Percentiles rank a stretch among this genome's conserved stretches.
Evolutionary conservation across 306 rosid genomes (phyloP).

Genomic region (Citrullus amarus): DNA sequence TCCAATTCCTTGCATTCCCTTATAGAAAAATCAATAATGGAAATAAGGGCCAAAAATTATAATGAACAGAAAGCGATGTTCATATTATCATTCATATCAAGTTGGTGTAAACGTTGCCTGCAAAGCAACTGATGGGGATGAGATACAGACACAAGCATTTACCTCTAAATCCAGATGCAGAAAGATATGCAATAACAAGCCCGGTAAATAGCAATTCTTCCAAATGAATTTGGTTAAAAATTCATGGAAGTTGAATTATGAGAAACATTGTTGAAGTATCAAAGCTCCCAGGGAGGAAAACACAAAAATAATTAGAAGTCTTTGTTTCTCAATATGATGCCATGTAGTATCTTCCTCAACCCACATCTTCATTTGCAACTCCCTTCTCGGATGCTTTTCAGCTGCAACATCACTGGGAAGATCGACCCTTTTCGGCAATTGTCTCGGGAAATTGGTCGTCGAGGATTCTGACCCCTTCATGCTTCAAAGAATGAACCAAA

Average conservation of each 20-base stretch:
- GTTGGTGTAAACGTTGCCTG: background rate
- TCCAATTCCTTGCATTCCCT: no score
- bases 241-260: background rate
- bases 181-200: background rate
- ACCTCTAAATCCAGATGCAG: background rate
- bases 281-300: background rate
- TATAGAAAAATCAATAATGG: no score
- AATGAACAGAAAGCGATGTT: background rate
- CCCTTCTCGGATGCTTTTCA: background rate
- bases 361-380: background rate
- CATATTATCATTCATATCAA: background rate
- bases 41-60: no score
- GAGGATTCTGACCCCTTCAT: background rate
- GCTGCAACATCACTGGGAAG: background rate
- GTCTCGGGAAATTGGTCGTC: background rate
- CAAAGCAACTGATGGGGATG: background rate
- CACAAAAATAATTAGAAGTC: background rate
- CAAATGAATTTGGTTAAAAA: background rate
- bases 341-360: background rate
- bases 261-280: background rate
- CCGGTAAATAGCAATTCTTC: background rate
- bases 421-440: background rate
- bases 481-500: background rate
- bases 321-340: background rate
- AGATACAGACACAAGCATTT: background rate